Percentiles rank a stretch among this genome's conserved stretches.
These are phyloP conservation scores for Bryum argenteum DNA, from an alignment of 225 moss, liverwort and hornwort species.

Conservation along the genomic window DNA sequence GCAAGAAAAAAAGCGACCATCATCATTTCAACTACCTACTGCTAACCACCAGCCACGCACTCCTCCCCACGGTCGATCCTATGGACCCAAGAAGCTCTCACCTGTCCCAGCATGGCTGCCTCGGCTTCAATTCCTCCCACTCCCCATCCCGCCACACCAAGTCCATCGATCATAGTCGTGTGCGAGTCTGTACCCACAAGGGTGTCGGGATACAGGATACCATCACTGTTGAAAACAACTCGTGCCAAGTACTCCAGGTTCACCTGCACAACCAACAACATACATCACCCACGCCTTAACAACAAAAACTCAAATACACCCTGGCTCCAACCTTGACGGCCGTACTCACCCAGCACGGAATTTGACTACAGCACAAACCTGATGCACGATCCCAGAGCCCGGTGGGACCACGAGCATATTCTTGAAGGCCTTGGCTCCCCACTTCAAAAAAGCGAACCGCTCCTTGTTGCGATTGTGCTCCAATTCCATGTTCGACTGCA, in stretches of 20 bases:
- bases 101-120: conserved; percentile 98
- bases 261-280: conserved; percentile 58
- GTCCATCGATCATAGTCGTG: conserved; percentile 96
- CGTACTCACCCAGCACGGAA: conserved; percentile 17
- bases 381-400: conserved; percentile 92
- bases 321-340: not conserved
- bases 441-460: conserved; percentile 91
- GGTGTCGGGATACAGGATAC: conserved; percentile 84
- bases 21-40: not conserved
- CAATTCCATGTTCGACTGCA: conserved; percentile 80
- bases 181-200: conserved; percentile 97
- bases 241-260: conserved; percentile 93
- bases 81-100: conserved; percentile 34
- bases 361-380: conserved; percentile 50
- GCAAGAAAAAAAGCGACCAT: not conserved
- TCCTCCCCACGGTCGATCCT: not conserved
- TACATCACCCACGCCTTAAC: conserved; percentile 17
- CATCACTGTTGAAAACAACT: conserved; percentile 79
- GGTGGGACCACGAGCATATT: conserved; percentile 98
- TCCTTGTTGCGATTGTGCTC: conserved; percentile 90
- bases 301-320: not conserved
- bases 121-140: conserved; percentile 98
- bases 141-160: conserved; percentile 98
- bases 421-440: conserved; percentile 93
- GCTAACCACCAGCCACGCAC: conserved; percentile 15